Evolutionary conservation across 768 basidiomycete genomes (phyloP).

Genomic region (Mycena rebaudengoi): DNA sequence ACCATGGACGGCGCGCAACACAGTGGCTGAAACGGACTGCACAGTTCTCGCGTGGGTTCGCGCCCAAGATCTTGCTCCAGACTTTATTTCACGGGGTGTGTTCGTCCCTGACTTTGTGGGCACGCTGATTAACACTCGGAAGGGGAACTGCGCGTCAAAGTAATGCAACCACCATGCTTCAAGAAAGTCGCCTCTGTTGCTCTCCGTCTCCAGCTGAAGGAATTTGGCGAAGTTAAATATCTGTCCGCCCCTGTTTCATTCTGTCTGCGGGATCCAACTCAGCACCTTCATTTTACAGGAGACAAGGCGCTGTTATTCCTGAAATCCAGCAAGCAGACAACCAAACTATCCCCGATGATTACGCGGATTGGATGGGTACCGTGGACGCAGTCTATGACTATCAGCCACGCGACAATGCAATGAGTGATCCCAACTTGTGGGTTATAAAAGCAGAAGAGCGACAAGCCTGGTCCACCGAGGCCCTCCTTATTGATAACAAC

Average conservation of each 20-base stretch:
- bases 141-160: constrained; percentile 22
- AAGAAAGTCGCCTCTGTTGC: constrained; percentile 2
- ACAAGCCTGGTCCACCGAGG: constrained; percentile 7
- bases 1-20: too few relatives aligned
- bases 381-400: constrained; percentile 2
- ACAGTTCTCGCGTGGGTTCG: too few relatives aligned
- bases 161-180: neutral
- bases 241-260: too few relatives aligned
- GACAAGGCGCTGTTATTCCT: constrained; percentile 3
- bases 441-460: constrained; percentile 11
- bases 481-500: neutral
- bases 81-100: too few relatives aligned
- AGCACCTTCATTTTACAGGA: too few relatives aligned
- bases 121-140: too few relatives aligned
- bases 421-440: constrained; percentile 9
- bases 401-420: constrained; percentile 1
- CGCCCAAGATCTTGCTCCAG: too few relatives aligned
- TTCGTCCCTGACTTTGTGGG: too few relatives aligned
- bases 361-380: neutral
- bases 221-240: constrained; percentile 18
- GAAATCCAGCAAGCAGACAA: constrained; percentile 8
- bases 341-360: neutral
- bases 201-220: constrained; percentile 10
- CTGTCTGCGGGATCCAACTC: too few relatives aligned
- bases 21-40: too few relatives aligned